A percentile compares a stretch with the other conserved stretches of the same genome.
phyloP scores from a whole-genome alignment of 371 early-diverging fungal species.

The Rhizopus sp. region DNA sequence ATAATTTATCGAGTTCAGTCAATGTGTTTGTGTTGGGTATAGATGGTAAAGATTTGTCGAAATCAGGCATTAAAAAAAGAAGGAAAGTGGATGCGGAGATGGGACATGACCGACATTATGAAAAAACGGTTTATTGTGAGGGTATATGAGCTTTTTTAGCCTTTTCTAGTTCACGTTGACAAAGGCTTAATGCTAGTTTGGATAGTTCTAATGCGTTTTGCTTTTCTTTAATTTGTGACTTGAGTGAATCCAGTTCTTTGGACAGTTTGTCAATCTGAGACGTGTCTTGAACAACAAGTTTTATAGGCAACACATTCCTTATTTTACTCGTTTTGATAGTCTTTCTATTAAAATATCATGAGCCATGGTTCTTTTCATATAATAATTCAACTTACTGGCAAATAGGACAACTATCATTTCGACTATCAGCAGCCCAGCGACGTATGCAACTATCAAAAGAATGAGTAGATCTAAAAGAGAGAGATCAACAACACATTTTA shows the following conservation, averaged over 20 bases:
- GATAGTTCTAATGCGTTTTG: conserved; percentile 9
- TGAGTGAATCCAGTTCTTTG: conserved; percentile 12
- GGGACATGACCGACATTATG: not conserved
- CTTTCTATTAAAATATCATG: conserved; percentile 7
- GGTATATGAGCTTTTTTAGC: not conserved
- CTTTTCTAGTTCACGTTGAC: conserved; percentile 14
- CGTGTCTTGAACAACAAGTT: conserved; percentile 16
- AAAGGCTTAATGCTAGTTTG: conserved; percentile 6
- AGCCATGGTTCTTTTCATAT: not conserved
- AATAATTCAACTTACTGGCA: conserved; percentile 15
- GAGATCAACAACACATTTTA: not conserved
- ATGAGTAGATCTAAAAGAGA: not conserved
- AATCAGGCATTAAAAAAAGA: not conserved
- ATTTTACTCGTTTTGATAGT: conserved; percentile 4
- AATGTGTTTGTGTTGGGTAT: conserved; percentile 21
- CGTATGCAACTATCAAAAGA: conserved; percentile 16
- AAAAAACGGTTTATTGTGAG: not conserved
- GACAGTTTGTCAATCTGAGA: conserved; percentile 4
- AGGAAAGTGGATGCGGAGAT: not conserved
- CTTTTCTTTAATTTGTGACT: not conserved
- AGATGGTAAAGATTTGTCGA: conserved; percentile 15
- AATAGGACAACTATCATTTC: conserved; percentile 16
- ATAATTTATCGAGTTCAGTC: conserved; percentile 35
- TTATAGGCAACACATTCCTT: conserved; percentile 7
- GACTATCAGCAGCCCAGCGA: conserved; percentile 13